Evolutionary conservation across 345 rosid genomes (phyloP), one percentile per base, ranked within the genome.

Genomic region (Fremontodendron californicum): DNA sequence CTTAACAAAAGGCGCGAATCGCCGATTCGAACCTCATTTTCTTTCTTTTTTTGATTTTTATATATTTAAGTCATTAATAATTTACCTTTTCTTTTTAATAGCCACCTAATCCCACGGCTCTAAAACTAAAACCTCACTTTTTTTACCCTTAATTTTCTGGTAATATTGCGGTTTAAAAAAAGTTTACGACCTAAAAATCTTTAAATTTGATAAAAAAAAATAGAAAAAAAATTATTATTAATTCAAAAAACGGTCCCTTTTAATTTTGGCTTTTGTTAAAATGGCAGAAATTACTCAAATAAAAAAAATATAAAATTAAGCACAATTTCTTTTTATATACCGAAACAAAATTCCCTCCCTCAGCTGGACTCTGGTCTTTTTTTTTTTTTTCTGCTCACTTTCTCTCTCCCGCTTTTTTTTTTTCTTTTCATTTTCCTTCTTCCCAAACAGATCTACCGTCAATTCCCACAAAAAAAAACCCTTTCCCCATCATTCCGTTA

Each of bases 311-410:
- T 21, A 54, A 6, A 21, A 6, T 31, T 58, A 64, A n/a, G 51
- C 64, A 78, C 25, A 71, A 48, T 43, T 75, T 48, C 87, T 84
- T 91, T 92, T 95, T 97, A 97, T 94, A 97, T 96, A 92, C 97
- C 92, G 93, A 95, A 93, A 98, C 93, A 91, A 90, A 89, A 33
- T 87, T 87, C 93, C 89, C 89, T 87, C 91, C 85, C 70, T 37
- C n/a, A n/a, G n/a, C n/a, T n/a, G n/a, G n/a, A n/a, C n/a, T n/a
- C n/a, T n/a, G n/a, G n/a, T n/a, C n/a, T 5, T 21, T 0, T 60
- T 13, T 60, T 27, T 27, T 60, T 76, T 13, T 83, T 82, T 90
- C 91, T 84, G 66, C 79, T 69, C 84, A 27, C 82, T 79, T 82
- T 84, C 85, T 84, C 87, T 82, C 80, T 77, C 82, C 71, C 84